phyloP scores from a whole-genome alignment of 2,329 filamentous ascomycete genomes.

The Hymenoscyphus infarciens region DNA sequence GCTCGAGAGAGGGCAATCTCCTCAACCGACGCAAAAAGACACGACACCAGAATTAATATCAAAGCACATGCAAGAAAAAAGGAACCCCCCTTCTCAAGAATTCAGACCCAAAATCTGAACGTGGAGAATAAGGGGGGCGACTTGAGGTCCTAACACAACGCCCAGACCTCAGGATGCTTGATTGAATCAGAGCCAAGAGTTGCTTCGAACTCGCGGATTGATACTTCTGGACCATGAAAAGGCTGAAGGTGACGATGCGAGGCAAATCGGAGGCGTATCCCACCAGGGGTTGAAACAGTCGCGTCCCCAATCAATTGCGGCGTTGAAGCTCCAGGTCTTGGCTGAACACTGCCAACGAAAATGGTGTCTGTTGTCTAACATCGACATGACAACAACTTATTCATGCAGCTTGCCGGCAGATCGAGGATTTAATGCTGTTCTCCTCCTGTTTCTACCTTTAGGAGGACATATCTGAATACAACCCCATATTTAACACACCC shows the following conservation, averaged over 20 bases:
- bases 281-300: not conserved
- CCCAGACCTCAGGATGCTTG: not conserved
- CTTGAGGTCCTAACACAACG: not conserved
- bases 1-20: too few species aligned
- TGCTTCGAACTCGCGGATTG: not conserved
- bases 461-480: not conserved
- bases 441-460: not conserved
- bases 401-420: not conserved
- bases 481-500: not conserved
- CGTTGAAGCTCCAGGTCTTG: not conserved
- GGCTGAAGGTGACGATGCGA: not conserved
- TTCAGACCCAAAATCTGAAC: too few species aligned
- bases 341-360: constrained; percentile 1
- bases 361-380: not conserved
- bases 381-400: not conserved
- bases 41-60: too few species aligned
- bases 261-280: not conserved
- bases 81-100: too few species aligned
- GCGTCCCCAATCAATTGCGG: not conserved
- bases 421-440: not conserved
- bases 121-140: not conserved
- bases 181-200: not conserved
- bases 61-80: too few species aligned
- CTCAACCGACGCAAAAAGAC: too few species aligned
- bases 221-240: not conserved